Evolutionary conservation across 2,329 filamentous ascomycete species (phyloP).

Genomic region (Biscogniauxia sp.): DNA sequence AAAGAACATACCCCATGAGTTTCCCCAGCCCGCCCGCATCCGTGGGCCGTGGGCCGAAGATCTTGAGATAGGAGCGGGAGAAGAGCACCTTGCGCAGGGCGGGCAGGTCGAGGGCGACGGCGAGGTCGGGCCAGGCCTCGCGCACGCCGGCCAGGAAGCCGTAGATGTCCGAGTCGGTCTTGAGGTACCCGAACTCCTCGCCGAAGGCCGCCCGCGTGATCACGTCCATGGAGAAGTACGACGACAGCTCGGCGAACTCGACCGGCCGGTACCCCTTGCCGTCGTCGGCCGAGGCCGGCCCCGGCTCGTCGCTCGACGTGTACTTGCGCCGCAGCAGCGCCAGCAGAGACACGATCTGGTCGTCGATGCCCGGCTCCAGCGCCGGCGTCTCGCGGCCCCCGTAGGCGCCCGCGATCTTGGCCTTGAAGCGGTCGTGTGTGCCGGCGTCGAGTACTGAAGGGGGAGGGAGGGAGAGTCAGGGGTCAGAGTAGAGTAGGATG

Average conservation of each 20-base stretch:
- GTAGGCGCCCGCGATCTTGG: conserved; percentile 16
- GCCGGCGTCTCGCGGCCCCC: conserved; percentile 19
- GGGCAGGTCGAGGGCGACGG: conserved; percentile 18
- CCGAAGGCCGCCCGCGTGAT: conserved; percentile 24
- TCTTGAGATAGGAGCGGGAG: conserved; percentile 13
- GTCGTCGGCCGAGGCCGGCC: not conserved
- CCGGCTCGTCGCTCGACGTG: not conserved
- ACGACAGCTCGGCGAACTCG: conserved; percentile 17
- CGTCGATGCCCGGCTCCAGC: conserved; percentile 20
- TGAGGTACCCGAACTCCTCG: conserved; percentile 24
- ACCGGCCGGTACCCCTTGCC: conserved; percentile 4
- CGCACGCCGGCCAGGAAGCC: conserved; percentile 15
- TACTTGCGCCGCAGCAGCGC: conserved; percentile 19
- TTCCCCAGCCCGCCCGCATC: conserved; percentile 16
- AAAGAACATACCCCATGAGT: conserved; percentile 20
- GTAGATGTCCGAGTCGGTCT: conserved; percentile 17
- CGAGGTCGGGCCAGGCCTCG: conserved; percentile 4
- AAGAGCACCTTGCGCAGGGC: conserved; percentile 18
- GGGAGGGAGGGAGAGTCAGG: no score
- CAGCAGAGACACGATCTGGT: conserved; percentile 17
- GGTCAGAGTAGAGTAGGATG: no score
- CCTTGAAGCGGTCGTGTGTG: conserved; percentile 20
- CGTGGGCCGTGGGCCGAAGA: conserved; percentile 21
- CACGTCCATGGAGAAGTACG: conserved; percentile 23
- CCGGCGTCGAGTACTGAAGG: conserved; percentile 7